phyloP scores from a whole-genome alignment of 805 yeast species.

The Metschnikowia chrysomelidarum region DNA sequence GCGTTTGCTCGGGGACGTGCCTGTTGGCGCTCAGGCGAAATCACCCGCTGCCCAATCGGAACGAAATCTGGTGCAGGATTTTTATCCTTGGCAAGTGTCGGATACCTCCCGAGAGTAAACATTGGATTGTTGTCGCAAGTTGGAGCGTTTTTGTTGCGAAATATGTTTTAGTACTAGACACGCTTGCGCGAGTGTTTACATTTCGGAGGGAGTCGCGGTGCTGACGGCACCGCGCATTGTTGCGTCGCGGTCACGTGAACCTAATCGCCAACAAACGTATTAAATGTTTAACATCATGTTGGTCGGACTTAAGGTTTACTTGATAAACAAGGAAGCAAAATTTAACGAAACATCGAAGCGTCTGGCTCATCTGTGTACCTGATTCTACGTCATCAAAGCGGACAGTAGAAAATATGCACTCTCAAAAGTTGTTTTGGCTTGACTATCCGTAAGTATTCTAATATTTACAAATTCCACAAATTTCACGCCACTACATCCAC shows the following conservation, averaged over 20 bases:
- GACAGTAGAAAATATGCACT: no score
- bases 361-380: no score
- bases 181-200: constrained; percentile 5
- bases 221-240: no score
- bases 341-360: no score
- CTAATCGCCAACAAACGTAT: no score
- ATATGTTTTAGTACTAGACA: not conserved
- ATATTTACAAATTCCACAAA: no score
- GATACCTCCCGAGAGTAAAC: constrained; percentile 19
- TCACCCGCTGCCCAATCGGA: constrained; percentile 24
- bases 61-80: constrained; percentile 23
- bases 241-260: constrained; percentile 9
- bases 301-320: no score
- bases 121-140: constrained; percentile 3
- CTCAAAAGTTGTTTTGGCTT: no score
- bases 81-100: constrained; percentile 19
- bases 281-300: no score
- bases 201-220: not conserved
- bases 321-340: no score
- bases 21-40: constrained; percentile 4
- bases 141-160: not conserved
- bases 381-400: no score
- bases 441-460: no score
- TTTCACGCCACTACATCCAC: constrained; percentile 21
- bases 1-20: constrained; percentile 1